Evolutionary conservation across 345 rosid genomes (phyloP), one percentile per base, ranked within the genome.

Genomic region (Eucalyptus tenuipes): DNA sequence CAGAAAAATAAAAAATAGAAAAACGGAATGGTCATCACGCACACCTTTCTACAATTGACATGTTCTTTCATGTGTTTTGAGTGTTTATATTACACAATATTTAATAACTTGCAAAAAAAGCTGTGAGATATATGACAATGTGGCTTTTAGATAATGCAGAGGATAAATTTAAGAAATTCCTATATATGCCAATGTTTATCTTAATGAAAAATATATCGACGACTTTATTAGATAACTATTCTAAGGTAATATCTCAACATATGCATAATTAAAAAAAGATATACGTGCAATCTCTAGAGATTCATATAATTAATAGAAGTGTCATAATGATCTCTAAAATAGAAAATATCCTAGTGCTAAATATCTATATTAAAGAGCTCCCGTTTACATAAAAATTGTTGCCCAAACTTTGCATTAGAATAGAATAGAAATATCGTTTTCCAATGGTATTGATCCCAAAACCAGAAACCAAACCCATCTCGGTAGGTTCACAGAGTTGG

Each of bases 11-110:
- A 52, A 20, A 52, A 0, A 52, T 52, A 52, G 4, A 52, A 0
- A 52, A 52, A 52, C 0, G 0, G 5, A 52, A 52, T 52, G 10
- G 4, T 8, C 0, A 8, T 52, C 57, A 52, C 1, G 2, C 24
- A 17, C 22, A 52, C 24, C 0, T 52, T 52, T 55, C 1, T 55
- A 20, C 2, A 8, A 20, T 37, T 5, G 15, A 75, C 47, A 10
- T 20, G 4, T 10, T 75, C 45, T 37, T 75, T 17, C 82, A 20
- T 10, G 25, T 20, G 45, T 37, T 18, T 10, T 11, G 2, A 2
- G 25, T 6, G 5, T 75, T 10, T 5, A 13, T 13, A 75, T 37
- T 37, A 20, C 15, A 37, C 15, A 20, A 18, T 75, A 75, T 37
- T 11, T 3, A 75, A 52, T 52, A 52, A 52, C 55, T 52, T 9